These are phyloP conservation scores for Nemania sp. DNA, from an alignment of 2,329 filamentous ascomycete species.

Conservation along the genomic window DNA sequence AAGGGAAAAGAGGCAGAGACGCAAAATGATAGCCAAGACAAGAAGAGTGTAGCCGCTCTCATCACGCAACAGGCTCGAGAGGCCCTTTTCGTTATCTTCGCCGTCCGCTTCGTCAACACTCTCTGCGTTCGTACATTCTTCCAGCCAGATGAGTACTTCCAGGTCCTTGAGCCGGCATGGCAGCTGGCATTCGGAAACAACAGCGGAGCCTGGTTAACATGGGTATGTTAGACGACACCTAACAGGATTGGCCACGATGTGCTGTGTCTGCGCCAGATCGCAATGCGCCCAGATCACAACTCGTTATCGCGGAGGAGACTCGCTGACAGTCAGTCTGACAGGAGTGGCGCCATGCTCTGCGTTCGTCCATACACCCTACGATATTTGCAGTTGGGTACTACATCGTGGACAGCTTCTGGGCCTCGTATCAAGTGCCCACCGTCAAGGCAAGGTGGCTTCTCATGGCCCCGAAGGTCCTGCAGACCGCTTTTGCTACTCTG, in stretches of 20 bases:
- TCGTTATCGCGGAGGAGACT: neutral
- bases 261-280: too few species aligned
- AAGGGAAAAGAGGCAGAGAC: conserved; percentile 19
- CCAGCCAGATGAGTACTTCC: conserved; percentile 97
- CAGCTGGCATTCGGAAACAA: conserved; percentile 76
- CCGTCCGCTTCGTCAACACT: conserved; percentile 79
- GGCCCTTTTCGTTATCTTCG: conserved; percentile 53
- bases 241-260: neutral
- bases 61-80: conserved; percentile 42
- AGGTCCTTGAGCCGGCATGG: conserved; percentile 95
- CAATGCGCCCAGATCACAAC: too few species aligned
- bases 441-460: conserved; percentile 70
- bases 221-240: conserved; percentile 66
- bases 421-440: conserved; percentile 48
- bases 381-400: conserved; percentile 81
- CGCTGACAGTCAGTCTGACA: conserved; percentile 45
- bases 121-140: conserved; percentile 86
- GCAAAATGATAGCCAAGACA: conserved; percentile 22
- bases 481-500: conserved; percentile 76
- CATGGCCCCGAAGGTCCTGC: conserved; percentile 72
- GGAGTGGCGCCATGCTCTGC: conserved; percentile 91
- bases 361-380: conserved; percentile 88
- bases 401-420: conserved; percentile 60
- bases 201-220: conserved; percentile 91
- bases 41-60: conserved; percentile 36